Evolutionary conservation across 805 yeast species (phyloP).

Genomic region (Saccharomyces cerevisiae): DNA sequence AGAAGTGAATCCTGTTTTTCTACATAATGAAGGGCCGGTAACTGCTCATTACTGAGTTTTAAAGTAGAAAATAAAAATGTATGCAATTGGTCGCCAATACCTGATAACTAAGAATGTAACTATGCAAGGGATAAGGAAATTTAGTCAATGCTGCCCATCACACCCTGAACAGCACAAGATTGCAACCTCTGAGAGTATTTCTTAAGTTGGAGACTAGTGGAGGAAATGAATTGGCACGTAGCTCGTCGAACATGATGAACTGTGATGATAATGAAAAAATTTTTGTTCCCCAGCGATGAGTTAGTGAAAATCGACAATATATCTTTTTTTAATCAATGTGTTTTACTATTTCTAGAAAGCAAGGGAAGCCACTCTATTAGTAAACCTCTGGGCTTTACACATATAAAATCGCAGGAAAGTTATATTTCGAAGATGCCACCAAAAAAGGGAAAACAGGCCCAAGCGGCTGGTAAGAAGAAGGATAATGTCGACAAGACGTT

Average conservation of each 20-base stretch:
- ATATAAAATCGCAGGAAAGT: not conserved
- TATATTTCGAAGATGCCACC: constrained; percentile 59
- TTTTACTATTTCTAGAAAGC: not conserved
- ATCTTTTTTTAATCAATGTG: not conserved
- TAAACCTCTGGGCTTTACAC: not conserved
- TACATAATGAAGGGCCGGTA: not conserved
- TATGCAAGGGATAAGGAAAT: not conserved
- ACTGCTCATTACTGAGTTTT: not conserved
- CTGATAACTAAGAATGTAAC: not conserved
- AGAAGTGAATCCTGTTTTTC: not conserved
- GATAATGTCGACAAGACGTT: constrained; percentile 85
- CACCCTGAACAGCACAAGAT: not conserved
- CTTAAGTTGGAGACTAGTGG: not conserved
- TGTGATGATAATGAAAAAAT: not conserved
- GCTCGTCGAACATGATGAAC: not conserved
- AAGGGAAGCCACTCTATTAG: not conserved
- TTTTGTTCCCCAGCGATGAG: not conserved
- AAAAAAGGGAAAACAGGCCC: constrained; percentile 49
- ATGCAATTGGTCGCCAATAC: not conserved
- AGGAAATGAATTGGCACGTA: not conserved
- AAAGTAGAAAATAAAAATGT: not conserved
- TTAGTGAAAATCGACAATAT: not conserved
- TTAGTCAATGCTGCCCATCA: not conserved
- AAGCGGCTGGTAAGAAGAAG: constrained; percentile 46
- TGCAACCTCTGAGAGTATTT: not conserved